A percentile compares a stretch with the other conserved stretches of the same genome.
These are phyloP conservation scores for Pyronema omphalodes DNA, from an alignment of 495 filamentous ascomycete species.

Conservation along the genomic window DNA sequence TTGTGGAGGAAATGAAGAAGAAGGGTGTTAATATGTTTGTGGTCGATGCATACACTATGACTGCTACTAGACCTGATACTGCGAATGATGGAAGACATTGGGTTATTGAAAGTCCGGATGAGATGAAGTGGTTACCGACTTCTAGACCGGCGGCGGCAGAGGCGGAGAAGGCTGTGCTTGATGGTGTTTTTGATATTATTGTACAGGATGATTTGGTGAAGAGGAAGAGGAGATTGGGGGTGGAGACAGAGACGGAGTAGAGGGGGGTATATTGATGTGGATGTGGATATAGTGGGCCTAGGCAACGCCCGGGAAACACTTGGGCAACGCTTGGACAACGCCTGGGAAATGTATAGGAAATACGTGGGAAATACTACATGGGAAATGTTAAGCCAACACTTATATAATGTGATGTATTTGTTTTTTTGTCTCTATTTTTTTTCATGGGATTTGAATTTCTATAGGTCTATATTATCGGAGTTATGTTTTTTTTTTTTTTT, in stretches of 20 bases:
- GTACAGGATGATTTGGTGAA: not conserved
- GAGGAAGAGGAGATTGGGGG: not conserved
- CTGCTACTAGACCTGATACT: slow-evolving; percentile 10
- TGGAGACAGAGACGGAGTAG: not conserved
- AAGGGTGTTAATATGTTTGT: slow-evolving; percentile 8
- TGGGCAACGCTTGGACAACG: too few species aligned
- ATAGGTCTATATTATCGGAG: too few species aligned
- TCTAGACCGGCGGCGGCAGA: not conserved
- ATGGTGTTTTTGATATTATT: slow-evolving; percentile 1
- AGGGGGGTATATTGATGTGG: not conserved
- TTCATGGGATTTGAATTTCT: too few species aligned
- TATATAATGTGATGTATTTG: too few species aligned
- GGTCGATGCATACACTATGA: slow-evolving; percentile 13
- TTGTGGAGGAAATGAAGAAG: not conserved
- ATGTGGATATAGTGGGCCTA: too few species aligned
- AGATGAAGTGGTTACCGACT: not conserved
- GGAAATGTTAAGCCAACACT: too few species aligned
- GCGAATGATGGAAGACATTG: slow-evolving; percentile 16
- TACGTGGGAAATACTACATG: too few species aligned
- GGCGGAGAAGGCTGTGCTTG: not conserved
- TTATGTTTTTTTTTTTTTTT: too few species aligned
- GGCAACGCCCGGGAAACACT: too few species aligned
- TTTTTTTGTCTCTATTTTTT: too few species aligned
- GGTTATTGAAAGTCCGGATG: slow-evolving; percentile 7
- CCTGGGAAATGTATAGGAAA: too few species aligned